Evolutionary conservation across 805 yeast species (phyloP).

Genomic region (Wickerhamiella hasegawae): DNA sequence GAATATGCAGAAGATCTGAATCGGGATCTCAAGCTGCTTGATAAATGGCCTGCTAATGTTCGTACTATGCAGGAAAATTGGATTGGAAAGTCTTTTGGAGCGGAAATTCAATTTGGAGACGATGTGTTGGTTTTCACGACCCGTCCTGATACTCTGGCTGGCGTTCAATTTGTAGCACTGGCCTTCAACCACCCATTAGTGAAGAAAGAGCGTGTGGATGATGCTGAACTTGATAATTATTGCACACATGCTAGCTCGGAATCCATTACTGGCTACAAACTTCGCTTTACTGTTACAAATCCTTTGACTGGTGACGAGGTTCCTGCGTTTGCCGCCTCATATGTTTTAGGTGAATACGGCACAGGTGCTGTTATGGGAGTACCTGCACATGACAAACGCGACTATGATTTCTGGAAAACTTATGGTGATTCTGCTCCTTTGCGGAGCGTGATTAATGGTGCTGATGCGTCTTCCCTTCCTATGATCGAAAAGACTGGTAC

Average conservation of each 20-base stretch:
- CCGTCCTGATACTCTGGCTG: slow-evolving; percentile 72
- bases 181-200: slow-evolving; percentile 57
- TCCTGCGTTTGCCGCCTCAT: slow-evolving; percentile 83
- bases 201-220: slow-evolving; percentile 22
- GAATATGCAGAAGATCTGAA: slow-evolving; percentile 54
- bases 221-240: slow-evolving; percentile 12
- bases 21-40: slow-evolving; percentile 43
- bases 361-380: slow-evolving; percentile 97
- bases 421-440: slow-evolving; percentile 22
- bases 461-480: slow-evolving; percentile 12
- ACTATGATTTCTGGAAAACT: slow-evolving; percentile 59
- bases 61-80: slow-evolving; percentile 83
- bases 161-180: slow-evolving; percentile 71
- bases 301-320: slow-evolving; percentile 40
- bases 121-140: slow-evolving; percentile 58
- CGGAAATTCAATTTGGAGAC: slow-evolving; percentile 39
- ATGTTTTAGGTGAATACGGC: slow-evolving; percentile 72
- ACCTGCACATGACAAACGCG: slow-evolving; percentile 86
- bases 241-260: background rate
- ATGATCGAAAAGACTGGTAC: slow-evolving; percentile 29
- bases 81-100: slow-evolving; percentile 83
- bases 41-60: slow-evolving; percentile 79
- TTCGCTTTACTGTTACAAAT: slow-evolving; percentile 29
- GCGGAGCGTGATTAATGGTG: slow-evolving; percentile 3
- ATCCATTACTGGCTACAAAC: slow-evolving; percentile 34